Evolutionary conservation across 2,329 filamentous ascomycete genomes (phyloP), one percentile per base, ranked within the genome.

Genomic region (Lojkania enalia): DNA sequence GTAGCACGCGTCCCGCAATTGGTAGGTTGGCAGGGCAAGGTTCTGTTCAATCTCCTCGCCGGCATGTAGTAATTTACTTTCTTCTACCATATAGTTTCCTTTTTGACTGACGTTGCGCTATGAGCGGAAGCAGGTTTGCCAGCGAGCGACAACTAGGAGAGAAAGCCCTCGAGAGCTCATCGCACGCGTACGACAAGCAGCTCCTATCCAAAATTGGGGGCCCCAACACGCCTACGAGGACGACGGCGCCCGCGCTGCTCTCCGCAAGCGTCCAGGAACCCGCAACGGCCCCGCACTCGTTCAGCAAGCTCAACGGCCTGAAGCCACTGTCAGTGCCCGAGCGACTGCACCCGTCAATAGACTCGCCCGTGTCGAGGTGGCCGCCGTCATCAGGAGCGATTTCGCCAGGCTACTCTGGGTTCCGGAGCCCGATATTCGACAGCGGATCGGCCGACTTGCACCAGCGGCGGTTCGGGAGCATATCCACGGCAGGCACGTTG

Each of bases 131-230:
- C 62, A 82, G 80, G 60, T 69, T 83, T 43, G 80, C 81, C 52
- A 81, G 81, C 57, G 81, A 84, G 64, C 74, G 74, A 39, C 77
- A 83, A 50, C 74, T 84, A 36, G 82, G 81, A 35, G 75, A 79
- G 51, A 73, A 77, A 49, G 77, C 79, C 35, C 75, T 83, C 30
- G 76, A 81, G 52, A 76, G 74, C 44, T 83, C 80, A 2, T 83
- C 80, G 18, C 78, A 83, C 57, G 79, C 77, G 21, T 85, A 84
- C 64, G 82, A 85, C 58, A 79, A 83, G 61, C 78, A 82, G 49
- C 67, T 84, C 11, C 66, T 85, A 19, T 82, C 80, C 37, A 83
- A 82, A 54, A 84, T 84, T 46, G 81, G 81, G 21, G 81, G 81
- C 35, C 76, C 79, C 4, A 77, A 77, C 44, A 81, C 80, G 5